These are phyloP conservation scores for Globisporangium cystogenes DNA, from an alignment of 352 stramenopile genomes.

Conservation along the genomic window DNA sequence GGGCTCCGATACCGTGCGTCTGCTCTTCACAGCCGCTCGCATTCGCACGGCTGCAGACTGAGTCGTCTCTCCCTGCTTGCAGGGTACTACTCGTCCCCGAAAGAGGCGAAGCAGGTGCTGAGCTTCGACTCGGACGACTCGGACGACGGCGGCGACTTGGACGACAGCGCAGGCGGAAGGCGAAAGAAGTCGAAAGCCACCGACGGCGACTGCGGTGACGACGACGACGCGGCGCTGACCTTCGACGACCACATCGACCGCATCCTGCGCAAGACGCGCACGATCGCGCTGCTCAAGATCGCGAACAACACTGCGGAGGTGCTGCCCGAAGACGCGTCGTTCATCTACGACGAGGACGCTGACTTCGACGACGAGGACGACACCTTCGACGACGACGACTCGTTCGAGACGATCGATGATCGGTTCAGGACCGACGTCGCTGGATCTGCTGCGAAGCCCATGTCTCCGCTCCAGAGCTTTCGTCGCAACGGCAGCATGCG, in stretches of 20 bases:
- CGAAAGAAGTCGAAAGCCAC: neutral
- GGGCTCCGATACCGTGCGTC: constrained; percentile 51
- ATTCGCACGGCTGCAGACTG: neutral
- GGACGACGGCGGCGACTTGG: constrained; percentile 21
- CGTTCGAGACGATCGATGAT: constrained; percentile 16
- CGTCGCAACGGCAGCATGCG: constrained; percentile 27
- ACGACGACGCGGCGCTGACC: constrained; percentile 18
- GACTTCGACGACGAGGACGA: constrained; percentile 3
- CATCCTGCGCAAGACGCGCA: constrained; percentile 57
- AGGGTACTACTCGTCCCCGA: constrained; percentile 43
- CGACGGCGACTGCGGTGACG: constrained; percentile 7
- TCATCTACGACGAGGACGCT: constrained; percentile 28
- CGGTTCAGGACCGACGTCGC: constrained; percentile 3
- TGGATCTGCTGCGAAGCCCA: neutral
- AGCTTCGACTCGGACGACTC: constrained; percentile 24
- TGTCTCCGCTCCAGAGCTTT: constrained; percentile 18
- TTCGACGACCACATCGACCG: constrained; percentile 69
- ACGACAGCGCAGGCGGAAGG: neutral
- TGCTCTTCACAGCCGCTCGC: neutral
- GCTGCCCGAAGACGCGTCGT: constrained; percentile 36
- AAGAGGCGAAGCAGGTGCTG: constrained; percentile 38
- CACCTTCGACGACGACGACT: constrained; percentile 21
- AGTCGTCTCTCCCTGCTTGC: neutral
- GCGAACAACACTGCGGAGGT: constrained; percentile 68
- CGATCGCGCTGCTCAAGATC: constrained; percentile 63